A percentile compares a stretch with the other conserved stretches of the same genome.
Evolutionary conservation across 768 basidiomycete species (phyloP).

Genomic region (Pholiota microspora): DNA sequence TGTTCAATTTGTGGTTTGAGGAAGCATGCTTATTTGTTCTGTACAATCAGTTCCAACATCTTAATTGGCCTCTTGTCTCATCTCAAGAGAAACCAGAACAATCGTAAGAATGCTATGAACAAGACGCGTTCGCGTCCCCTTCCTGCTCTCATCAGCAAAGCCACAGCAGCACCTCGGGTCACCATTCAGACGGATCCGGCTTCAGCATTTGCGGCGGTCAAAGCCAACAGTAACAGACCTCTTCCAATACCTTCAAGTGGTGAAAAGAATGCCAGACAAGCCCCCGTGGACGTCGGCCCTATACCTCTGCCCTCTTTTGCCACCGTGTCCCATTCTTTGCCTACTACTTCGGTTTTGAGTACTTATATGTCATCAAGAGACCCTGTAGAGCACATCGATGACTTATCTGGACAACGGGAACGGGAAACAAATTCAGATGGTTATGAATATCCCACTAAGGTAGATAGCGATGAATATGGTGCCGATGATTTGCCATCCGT

Average conservation of each 20-base stretch:
- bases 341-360: conserved; percentile 20
- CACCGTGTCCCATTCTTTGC: conserved; percentile 29
- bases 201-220: conserved; percentile 23
- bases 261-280: background rate
- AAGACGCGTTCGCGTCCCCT: conserved; percentile 14
- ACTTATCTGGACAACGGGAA: background rate
- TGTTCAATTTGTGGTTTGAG: background rate
- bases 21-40: conserved; percentile 25
- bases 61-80: conserved; percentile 79
- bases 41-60: conserved; percentile 72
- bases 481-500: conserved; percentile 9
- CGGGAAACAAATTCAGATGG: conserved; percentile 24
- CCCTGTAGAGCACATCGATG: background rate
- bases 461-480: conserved; percentile 12
- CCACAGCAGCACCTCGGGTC: conserved; percentile 6
- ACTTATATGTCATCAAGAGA: conserved; percentile 12
- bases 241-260: conserved; percentile 18
- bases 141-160: conserved; percentile 15
- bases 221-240: conserved; percentile 17
- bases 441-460: conserved; percentile 13
- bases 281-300: conserved; percentile 12
- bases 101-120: conserved; percentile 8
- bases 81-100: conserved; percentile 43
- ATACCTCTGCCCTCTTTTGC: conserved; percentile 42
- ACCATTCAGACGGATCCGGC: conserved; percentile 10